A percentile compares a stretch with the other conserved stretches of the same genome.
phyloP scores from a whole-genome alignment of 306 rosid genomes.

The Fagus crenata region DNA sequence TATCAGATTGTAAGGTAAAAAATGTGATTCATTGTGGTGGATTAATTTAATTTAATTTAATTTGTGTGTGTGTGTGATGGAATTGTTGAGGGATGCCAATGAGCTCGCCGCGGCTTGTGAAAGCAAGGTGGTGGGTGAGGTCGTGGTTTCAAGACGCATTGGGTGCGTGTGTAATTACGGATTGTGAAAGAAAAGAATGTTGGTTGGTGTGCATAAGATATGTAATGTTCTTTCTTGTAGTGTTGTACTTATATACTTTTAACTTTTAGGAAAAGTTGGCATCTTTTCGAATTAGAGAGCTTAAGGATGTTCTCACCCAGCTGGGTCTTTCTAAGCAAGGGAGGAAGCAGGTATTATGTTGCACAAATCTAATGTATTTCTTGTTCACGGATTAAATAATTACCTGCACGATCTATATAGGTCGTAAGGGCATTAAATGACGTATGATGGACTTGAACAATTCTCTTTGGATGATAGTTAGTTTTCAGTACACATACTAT shows the following conservation, averaged over 20 bases:
- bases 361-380: background rate
- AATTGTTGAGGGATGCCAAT: no score
- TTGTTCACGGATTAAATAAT: background rate
- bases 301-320: slow-evolving; percentile 84
- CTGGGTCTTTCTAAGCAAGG: slow-evolving; percentile 42
- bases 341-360: slow-evolving; percentile 5
- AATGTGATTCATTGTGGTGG: background rate
- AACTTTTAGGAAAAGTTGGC: slow-evolving; percentile 71
- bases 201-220: background rate
- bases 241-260: background rate
- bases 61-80: no score
- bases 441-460: background rate
- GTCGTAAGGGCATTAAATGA: background rate
- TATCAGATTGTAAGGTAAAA: background rate
- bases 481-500: background rate
- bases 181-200: background rate
- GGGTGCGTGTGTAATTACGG: no score
- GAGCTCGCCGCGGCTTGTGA: no score
- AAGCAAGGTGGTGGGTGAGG: no score
- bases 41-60: background rate
- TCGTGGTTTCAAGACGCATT: no score
- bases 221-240: background rate
- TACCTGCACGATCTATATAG: background rate
- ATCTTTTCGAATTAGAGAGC: slow-evolving; percentile 86
- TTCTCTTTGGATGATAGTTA: background rate